These are phyloP conservation scores for Pyracantha coccinea DNA, from an alignment of 331 rosid genomes.

Conservation along the genomic window DNA sequence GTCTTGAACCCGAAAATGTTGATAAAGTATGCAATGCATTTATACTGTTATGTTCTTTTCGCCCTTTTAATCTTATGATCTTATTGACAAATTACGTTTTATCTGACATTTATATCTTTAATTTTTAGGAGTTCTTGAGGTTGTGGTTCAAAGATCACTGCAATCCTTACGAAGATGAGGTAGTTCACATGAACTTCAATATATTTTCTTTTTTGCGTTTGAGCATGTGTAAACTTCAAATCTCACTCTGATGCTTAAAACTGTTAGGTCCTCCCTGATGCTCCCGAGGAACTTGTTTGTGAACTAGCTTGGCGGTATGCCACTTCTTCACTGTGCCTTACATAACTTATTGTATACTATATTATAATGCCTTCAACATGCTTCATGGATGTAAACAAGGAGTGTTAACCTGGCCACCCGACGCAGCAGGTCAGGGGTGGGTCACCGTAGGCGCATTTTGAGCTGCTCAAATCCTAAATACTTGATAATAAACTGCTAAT, in stretches of 20 bases:
- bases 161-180: constrained; percentile 93
- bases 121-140: constrained; percentile 83
- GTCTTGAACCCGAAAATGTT: constrained; percentile 91
- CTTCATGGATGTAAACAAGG: neutral
- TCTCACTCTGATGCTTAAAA: constrained; percentile 18
- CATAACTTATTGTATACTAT: neutral
- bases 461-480: neutral
- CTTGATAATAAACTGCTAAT: neutral
- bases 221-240: constrained; percentile 6
- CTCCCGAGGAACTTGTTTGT: constrained; percentile 86
- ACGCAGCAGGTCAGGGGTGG: neutral
- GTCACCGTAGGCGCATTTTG: neutral
- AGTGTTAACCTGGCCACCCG: no score
- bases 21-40: constrained; percentile 57
- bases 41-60: neutral
- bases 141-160: constrained; percentile 93
- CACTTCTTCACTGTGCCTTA: neutral
- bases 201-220: neutral
- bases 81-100: constrained; percentile 2
- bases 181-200: constrained; percentile 12
- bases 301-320: constrained; percentile 95
- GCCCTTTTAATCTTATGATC: neutral
- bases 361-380: neutral
- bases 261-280: constrained; percentile 88
- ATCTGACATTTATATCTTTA: constrained; percentile 9